Percentiles rank a stretch among this genome's conserved stretches.
Conservation (phyloP, 192 early-diverging fungal species). For the Linderina pennispora region DNA sequence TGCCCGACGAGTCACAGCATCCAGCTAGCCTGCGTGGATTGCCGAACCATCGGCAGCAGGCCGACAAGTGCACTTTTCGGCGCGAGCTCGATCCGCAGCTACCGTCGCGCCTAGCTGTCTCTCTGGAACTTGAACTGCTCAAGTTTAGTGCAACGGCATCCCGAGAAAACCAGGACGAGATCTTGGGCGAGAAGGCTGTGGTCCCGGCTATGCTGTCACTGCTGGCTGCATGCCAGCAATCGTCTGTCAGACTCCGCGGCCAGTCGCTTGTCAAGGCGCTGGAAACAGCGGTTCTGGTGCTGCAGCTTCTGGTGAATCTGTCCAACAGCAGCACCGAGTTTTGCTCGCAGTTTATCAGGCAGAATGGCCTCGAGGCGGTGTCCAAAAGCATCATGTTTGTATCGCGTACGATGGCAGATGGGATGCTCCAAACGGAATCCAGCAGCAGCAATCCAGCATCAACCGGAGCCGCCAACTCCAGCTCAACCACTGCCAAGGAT, state of each 20-base stretch:
- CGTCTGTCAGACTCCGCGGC: not conserved
- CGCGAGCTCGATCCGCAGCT: conserved; percentile 8
- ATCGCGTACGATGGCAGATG: conserved; percentile 19
- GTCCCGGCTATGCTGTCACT: conserved; percentile 20
- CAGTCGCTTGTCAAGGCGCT: conserved; percentile 12
- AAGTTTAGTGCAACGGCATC: conserved; percentile 35
- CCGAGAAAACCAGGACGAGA: conserved; percentile 26
- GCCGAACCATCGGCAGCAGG: too few relatives aligned
- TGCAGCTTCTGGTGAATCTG: conserved; percentile 41
- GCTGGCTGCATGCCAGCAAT: conserved; percentile 23
- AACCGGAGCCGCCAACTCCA: too few relatives aligned
- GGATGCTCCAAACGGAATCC: too few relatives aligned
- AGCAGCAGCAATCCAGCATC: too few relatives aligned
- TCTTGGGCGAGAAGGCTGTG: conserved; percentile 14
- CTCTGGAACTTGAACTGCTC: conserved; percentile 34
- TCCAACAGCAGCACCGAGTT: conserved; percentile 36
- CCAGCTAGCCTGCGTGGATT: too few relatives aligned
- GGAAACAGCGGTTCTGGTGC: conserved; percentile 22
- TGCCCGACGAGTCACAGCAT: conserved; percentile 21
- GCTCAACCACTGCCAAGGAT: conserved; percentile 11
- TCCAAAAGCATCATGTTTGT: conserved; percentile 34
- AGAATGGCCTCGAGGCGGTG: conserved; percentile 22
- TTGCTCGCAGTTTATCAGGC: conserved; percentile 27
- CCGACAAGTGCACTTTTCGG: too few relatives aligned
- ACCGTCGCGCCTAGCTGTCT: conserved; percentile 20